These are phyloP conservation scores for Trichosanthes cucumerina DNA, from an alignment of 306 rosid species.

Conservation along the genomic window DNA sequence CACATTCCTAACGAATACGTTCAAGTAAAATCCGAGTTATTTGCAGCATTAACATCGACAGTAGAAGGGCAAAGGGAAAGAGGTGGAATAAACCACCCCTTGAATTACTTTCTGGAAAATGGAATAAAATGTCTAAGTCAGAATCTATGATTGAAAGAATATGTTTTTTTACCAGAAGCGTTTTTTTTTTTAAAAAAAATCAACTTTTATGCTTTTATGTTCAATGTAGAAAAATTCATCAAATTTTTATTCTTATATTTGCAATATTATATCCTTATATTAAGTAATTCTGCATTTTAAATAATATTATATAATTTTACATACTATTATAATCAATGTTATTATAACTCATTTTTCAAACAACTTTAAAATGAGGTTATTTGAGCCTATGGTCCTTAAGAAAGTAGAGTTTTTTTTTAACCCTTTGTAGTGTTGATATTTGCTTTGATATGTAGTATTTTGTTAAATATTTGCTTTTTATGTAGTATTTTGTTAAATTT, in stretches of 20 bases:
- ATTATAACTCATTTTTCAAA: no score
- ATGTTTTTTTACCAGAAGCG: not conserved
- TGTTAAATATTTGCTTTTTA: no score
- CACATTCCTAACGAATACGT: not conserved
- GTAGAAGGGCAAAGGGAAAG: slow-evolving; percentile 29
- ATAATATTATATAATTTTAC: no score
- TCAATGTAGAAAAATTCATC: not conserved
- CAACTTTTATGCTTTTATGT: not conserved
- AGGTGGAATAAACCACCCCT: slow-evolving; percentile 31
- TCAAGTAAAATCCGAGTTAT: not conserved
- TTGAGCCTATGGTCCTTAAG: no score
- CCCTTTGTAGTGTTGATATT: no score
- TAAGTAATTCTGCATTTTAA: no score
- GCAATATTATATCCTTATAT: no score
- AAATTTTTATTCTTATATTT: not conserved
- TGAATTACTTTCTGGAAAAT: slow-evolving; percentile 24
- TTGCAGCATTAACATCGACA: not conserved
- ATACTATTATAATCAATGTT: no score
- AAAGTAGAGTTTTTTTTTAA: no score
- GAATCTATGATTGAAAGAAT: not conserved
- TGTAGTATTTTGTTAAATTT: no score
- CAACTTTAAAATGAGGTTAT: no score
- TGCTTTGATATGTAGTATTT: no score
- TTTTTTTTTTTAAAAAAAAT: not conserved
- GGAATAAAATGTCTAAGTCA: not conserved